Percentiles rank a stretch among this genome's conserved stretches.
Evolutionary conservation across 768 basidiomycete species (phyloP).

Genomic region (Fomitopsis serialis): DNA sequence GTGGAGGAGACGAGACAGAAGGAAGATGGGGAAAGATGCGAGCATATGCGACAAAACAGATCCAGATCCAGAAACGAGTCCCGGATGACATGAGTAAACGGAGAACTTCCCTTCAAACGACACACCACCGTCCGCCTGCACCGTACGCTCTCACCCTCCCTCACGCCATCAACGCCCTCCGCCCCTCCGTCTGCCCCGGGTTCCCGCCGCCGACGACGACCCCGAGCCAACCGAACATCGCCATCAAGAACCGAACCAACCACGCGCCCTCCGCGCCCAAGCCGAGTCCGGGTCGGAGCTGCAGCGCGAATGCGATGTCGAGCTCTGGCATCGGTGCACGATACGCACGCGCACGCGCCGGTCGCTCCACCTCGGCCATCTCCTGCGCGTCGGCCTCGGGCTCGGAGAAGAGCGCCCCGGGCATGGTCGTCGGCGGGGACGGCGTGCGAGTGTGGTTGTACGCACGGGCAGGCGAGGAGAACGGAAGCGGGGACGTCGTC

Average conservation of each 20-base stretch:
- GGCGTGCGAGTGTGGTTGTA: too few relatives aligned
- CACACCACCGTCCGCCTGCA: too few relatives aligned
- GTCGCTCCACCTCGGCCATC: constrained; percentile 7
- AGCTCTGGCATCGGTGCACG: constrained; percentile 28
- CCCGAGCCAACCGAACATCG: constrained; percentile 74
- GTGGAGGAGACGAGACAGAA: too few relatives aligned
- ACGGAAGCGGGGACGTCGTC: not conserved
- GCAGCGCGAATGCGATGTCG: constrained; percentile 74
- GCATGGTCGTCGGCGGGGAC: too few relatives aligned
- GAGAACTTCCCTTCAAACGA: too few relatives aligned
- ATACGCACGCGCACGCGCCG: constrained; percentile 13
- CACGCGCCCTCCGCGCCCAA: constrained; percentile 70
- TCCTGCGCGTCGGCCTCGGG: constrained; percentile 11
- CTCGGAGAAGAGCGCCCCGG: too few relatives aligned
- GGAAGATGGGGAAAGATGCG: too few relatives aligned
- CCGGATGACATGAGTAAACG: too few relatives aligned
- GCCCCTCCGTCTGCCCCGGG: not conserved
- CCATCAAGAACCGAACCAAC: constrained; percentile 77
- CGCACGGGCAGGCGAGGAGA: constrained; percentile 16
- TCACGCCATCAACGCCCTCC: not conserved
- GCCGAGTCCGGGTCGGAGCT: constrained; percentile 67
- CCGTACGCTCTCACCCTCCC: too few relatives aligned
- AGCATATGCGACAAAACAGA: too few relatives aligned
- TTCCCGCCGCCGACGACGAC: constrained; percentile 35
- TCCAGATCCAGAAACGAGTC: too few relatives aligned